phyloP scores from a whole-genome alignment of 495 filamentous ascomycete species.

The Articulospora tetracladia region DNA sequence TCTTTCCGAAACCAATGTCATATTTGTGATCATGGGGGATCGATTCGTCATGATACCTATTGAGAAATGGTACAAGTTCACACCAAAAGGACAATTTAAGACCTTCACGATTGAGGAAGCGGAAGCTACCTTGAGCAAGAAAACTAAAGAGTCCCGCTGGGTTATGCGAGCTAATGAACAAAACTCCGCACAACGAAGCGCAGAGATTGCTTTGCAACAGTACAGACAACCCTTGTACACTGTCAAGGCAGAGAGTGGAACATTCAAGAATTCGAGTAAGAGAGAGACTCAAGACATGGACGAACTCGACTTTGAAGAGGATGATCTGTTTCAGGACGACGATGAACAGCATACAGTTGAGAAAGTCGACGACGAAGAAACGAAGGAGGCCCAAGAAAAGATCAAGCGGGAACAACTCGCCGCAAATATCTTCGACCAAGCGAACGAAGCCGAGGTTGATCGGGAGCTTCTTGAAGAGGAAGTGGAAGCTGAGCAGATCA shows the following conservation, averaged over 20 bases:
- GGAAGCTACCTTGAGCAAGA: conserved; percentile 72
- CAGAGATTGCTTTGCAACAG: conserved; percentile 44
- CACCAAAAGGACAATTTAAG: conserved; percentile 76
- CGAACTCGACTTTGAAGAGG: conserved; percentile 54
- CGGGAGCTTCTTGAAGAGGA: conserved; percentile 68
- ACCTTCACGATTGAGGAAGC: conserved; percentile 78
- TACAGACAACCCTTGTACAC: conserved; percentile 39
- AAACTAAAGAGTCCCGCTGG: conserved; percentile 69
- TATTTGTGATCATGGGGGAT: conserved; percentile 62
- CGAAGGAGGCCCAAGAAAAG: conserved; percentile 78
- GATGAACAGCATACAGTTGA: conserved; percentile 81
- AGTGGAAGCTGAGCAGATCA: conserved; percentile 61
- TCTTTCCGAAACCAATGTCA: conserved; percentile 70
- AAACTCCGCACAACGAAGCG: conserved; percentile 42
- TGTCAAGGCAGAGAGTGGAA: conserved; percentile 49
- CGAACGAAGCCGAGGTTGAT: conserved; percentile 83
- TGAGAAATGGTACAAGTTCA: conserved; percentile 95
- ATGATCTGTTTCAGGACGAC: conserved; percentile 70
- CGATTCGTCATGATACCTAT: conserved; percentile 84
- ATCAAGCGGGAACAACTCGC: conserved; percentile 84
- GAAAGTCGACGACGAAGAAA: conserved; percentile 76
- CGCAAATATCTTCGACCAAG: conserved; percentile 82
- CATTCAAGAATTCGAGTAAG: conserved; percentile 43
- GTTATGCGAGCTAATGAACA: conserved; percentile 64
- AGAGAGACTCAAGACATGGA: conserved; percentile 53